Base-by-base conservation (phyloP, 2,329 filamentous ascomycete species). In the Fusarium incarnatum region DNA sequence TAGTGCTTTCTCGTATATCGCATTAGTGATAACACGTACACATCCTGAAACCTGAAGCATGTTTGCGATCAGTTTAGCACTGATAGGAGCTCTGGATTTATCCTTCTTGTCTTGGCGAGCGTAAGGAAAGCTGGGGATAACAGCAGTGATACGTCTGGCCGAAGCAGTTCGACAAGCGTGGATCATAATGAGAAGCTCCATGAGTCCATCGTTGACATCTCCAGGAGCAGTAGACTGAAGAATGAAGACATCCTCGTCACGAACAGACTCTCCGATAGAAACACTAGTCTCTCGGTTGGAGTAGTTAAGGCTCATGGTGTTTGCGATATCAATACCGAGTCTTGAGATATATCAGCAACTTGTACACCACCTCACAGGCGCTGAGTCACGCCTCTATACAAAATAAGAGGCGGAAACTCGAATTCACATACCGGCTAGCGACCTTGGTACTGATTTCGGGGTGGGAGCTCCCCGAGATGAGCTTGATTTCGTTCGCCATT, bases 111-210 rank as follows among this genome's bases (percentile, higher is more conserved):
- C 96, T 83, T 98, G 95, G 52, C 95, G 90, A 16, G 95, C 94
- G 78, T 98, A 98, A 28, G 94, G 94, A 82, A 97, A 98, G 82
- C 97, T 98, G 73, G 95, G 95, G 54, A 98, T 92, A 70, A 98
- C 93, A 70, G 94, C 95, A 23, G 95, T 98, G 82, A 98, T 97
- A 71, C 95, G 92, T 71, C 94, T 90, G 15, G 95, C 95, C 46
- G 82, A 85, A 37, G 85, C 85, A 32, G 84, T 87, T 45, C 84
- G 83, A 86, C 95, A 98, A 70, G 95, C 95, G 79, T 97, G 97
- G 81, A 98, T 97, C 91, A 98, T 97, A 83, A 98, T 98, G 73
- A 98, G 88, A 40, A 98, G 88, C 83, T 99, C 95, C 95, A 99
- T 98, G 64, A 99, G 88, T 52, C 94, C 94, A 80, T 98, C 95